A percentile compares a stretch with the other conserved stretches of the same genome.
Conservation (phyloP, 2,329 filamentous ascomycete genomes). For the Amylocarpus encephaloides region DNA sequence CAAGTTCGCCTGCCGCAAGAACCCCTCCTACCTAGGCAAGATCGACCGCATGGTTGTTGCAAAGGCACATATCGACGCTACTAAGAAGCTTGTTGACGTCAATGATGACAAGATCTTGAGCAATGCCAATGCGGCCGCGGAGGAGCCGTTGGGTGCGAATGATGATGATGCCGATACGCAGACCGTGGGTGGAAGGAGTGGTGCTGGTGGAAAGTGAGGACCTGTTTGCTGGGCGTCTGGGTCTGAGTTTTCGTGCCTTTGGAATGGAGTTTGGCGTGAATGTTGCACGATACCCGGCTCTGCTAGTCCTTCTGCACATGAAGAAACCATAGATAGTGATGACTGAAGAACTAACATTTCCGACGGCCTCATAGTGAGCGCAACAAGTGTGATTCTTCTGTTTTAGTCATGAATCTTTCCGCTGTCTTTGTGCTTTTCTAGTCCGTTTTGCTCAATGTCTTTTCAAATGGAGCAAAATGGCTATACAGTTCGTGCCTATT, state of each 20-base stretch:
- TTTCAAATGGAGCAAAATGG: too few relatives aligned
- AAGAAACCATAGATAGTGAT: neutral
- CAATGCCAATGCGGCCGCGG: slow-evolving; percentile 36
- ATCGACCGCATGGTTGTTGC: slow-evolving; percentile 86
- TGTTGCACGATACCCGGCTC: neutral
- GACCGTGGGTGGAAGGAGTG: slow-evolving; percentile 22
- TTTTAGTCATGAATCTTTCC: too few relatives aligned
- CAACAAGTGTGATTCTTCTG: too few relatives aligned
- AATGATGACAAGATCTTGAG: slow-evolving; percentile 58
- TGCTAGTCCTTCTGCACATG: slow-evolving; percentile 4
- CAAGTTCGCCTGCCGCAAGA: slow-evolving; percentile 84
- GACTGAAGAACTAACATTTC: neutral
- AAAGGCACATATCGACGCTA: slow-evolving; percentile 78
- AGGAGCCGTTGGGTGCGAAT: slow-evolving; percentile 47
- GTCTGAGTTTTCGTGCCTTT: neutral
- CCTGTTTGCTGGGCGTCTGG: neutral
- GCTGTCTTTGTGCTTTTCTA: too few relatives aligned
- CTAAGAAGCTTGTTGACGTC: slow-evolving; percentile 67
- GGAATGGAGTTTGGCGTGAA: neutral
- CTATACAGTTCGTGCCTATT: too few relatives aligned
- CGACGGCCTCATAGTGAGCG: neutral
- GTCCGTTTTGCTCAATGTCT: too few relatives aligned
- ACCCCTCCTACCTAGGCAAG: slow-evolving; percentile 78
- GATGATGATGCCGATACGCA: slow-evolving; percentile 40
- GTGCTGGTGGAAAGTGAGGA: neutral